phyloP scores from a whole-genome alignment of 495 filamentous ascomycete genomes.

The Alectoria sarmentosa region DNA sequence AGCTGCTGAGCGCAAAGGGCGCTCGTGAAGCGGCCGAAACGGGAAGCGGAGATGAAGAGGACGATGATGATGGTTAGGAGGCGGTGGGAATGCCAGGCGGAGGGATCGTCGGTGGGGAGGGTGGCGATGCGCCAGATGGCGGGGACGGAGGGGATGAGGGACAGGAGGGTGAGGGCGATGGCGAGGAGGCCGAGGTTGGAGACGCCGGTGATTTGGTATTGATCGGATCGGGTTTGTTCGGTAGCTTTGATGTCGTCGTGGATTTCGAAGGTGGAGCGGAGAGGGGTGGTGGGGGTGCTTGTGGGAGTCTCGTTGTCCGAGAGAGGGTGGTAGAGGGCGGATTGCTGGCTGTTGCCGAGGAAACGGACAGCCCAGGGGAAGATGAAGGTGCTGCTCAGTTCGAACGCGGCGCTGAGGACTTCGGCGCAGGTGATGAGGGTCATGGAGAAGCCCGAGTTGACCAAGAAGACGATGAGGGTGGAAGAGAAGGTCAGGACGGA shows the following conservation, averaged over 20 bases:
- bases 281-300: neutral
- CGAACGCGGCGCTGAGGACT: slow-evolving; percentile 3
- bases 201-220: neutral
- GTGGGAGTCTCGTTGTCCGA: neutral
- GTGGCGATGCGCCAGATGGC: slow-evolving; percentile 7
- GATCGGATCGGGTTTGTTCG: no score
- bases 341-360: neutral
- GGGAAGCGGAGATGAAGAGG: slow-evolving; percentile 7
- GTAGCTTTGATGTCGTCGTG: no score
- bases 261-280: neutral
- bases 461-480: slow-evolving; percentile 10
- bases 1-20: slow-evolving; percentile 11
- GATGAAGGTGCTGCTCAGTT: slow-evolving; percentile 9
- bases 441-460: slow-evolving; percentile 14
- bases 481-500: slow-evolving; percentile 4
- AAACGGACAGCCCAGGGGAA: slow-evolving; percentile 3
- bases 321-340: neutral
- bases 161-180: neutral
- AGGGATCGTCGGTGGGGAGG: neutral
- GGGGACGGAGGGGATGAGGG: slow-evolving; percentile 3
- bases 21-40: slow-evolving; percentile 11
- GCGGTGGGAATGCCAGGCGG: neutral
- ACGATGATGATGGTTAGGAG: neutral
- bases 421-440: slow-evolving; percentile 9
- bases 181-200: neutral